Conservation (phyloP, 148 eudicot genomes). For the Rhododendron henanense region DNA sequence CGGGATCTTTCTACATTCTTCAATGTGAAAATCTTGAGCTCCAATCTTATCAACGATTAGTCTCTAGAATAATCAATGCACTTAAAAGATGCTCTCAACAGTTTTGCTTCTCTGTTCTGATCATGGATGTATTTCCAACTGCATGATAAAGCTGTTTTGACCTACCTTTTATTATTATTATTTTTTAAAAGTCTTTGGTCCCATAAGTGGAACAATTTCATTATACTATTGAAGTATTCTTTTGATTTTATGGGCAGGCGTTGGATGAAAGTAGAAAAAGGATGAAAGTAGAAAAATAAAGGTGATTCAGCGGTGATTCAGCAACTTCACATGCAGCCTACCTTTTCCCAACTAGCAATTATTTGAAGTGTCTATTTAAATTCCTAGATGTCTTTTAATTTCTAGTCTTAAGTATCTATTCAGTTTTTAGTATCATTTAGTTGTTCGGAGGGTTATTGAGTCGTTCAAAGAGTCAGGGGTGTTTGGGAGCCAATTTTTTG, state of each 20-base stretch:
- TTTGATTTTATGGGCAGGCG: conserved; percentile 43
- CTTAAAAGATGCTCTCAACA: background rate
- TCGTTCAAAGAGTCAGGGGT: too few species aligned
- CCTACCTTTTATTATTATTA: background rate
- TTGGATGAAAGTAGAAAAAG: conserved; percentile 22
- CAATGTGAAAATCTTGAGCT: background rate
- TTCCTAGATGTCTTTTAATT: too few species aligned
- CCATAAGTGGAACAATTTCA: background rate
- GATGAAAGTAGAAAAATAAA: too few species aligned
- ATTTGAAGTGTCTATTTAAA: too few species aligned
- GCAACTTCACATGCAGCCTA: too few species aligned
- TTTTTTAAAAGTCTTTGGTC: background rate
- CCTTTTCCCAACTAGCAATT: too few species aligned
- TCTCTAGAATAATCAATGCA: background rate
- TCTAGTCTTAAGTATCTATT: too few species aligned
- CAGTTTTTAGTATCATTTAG: too few species aligned
- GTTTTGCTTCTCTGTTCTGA: background rate
- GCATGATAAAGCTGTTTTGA: background rate
- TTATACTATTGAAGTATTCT: background rate
- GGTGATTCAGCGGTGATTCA: too few species aligned
- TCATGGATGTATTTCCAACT: background rate
- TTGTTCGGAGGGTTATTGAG: too few species aligned
- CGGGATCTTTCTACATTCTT: background rate
- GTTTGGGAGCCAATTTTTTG: too few species aligned
- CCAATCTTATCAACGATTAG: background rate